Evolutionary conservation across 108 stramenopile genomes (phyloP), one percentile per base, ranked within the genome.

Genomic region (Aurantiochytrium sp.): DNA sequence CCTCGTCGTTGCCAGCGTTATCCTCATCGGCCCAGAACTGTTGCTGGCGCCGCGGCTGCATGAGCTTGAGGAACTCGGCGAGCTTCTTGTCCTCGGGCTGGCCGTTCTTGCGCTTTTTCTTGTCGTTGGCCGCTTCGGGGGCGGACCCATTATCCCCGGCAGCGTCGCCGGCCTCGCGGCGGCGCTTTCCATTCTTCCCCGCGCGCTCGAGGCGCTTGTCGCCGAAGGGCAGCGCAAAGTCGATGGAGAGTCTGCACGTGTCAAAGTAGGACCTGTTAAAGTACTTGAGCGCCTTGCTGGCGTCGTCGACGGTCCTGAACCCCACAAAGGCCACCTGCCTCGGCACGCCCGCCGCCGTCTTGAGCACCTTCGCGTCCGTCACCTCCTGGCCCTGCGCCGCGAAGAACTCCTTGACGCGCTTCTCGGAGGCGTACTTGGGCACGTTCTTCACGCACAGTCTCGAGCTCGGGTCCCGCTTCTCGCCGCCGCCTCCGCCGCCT

Each of bases 361-460:
- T 88, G 5, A 92, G 45, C 52, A 94, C 54, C 50, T 92, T 92
- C 17, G 89, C 89, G 68, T 94, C 93, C 5, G 93, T 93, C 32
- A 94, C 90, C 91, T 89, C 88, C 15, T 42, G 50, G 52, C 68
- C 53, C 2, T 4, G 37, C 85, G 90, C 68, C 2, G 59, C 86
- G 59, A 94, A 94, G 52, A 91, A 88, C 85, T 92, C 89, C 54
- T 69, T 85, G 5, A 94, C 88, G 21, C 90, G 88, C 24, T 22
- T 27, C 89, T 93, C 93, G 36, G 91, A 89, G 5, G 59, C 90
- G 52, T 90, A 86, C 55, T 92, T 93, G 17, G 92, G 92, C 52
- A 94, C 39, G 68, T 94, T 93, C 55, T 94, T 94, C 17, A 94
- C 92, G 55, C 91, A 91, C 22, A 94, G 52, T 15, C 93, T 91